Evolutionary conservation across 352 stramenopile species (phyloP).

Genomic region (Thraustotheca clavata): DNA sequence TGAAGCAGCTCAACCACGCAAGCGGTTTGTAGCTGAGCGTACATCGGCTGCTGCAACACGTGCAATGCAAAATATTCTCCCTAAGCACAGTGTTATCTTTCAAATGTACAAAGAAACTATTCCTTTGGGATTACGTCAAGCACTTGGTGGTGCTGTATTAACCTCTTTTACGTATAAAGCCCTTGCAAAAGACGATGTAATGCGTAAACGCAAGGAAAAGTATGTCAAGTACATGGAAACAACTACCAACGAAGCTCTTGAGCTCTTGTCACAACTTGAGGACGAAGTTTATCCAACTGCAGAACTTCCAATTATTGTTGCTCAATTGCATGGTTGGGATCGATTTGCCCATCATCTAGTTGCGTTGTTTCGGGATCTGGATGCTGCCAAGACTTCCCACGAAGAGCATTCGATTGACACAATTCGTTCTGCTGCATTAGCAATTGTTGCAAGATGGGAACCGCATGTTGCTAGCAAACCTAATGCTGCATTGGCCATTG

Average conservation of each 20-base stretch:
- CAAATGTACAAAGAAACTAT: constrained; percentile 11
- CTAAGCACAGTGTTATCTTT: neutral
- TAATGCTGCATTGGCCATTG: neutral
- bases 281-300: neutral
- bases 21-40: constrained; percentile 20
- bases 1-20: constrained; percentile 17
- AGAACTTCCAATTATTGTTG: neutral
- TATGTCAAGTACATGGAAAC: constrained; percentile 12
- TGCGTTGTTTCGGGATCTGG: neutral
- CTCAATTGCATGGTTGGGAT: neutral
- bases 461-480: neutral
- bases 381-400: neutral
- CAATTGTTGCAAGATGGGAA: neutral
- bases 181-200: neutral
- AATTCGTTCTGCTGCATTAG: neutral
- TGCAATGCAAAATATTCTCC: constrained; percentile 15
- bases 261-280: neutral
- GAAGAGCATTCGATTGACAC: neutral
- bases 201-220: constrained; percentile 17
- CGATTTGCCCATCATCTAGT: constrained; percentile 8
- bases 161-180: constrained; percentile 3
- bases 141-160: constrained; percentile 8
- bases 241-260: neutral
- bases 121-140: constrained; percentile 2
- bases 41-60: constrained; percentile 12